Base-by-base conservation (phyloP, 345 rosid genomes). In the Camelina neglecta region DNA sequence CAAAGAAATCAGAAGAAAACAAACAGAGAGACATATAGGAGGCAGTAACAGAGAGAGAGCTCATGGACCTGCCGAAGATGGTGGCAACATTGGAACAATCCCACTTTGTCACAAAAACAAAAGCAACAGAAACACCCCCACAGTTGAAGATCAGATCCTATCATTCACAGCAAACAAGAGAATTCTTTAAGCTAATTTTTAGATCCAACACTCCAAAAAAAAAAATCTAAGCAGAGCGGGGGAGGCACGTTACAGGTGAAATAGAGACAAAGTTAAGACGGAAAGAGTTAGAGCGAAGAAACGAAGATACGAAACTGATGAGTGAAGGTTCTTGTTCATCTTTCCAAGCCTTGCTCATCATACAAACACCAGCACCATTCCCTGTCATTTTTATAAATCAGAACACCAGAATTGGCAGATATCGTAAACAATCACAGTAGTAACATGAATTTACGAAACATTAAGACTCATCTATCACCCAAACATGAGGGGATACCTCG, bases 121-220 rank as follows among this genome's bases (percentile, higher is more conserved):
- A 92, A 66, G 97, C 97, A 60, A 88, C 78, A 0, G 98, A 94
- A 69, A 86, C 75, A 8, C 98, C 95, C 11, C 95, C 97, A 60
- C 98, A 92, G 50, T 94, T 94, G 80, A 94, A 94, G 69, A 94
- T 94, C 48, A 88, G 75, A 75, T 92, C 98, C 97, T 92, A 50
- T 1, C 31, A 54, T 47, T 1, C 23, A 54, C 49, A 74, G 6
- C 44, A 58, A 58, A 64, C 20, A 48, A 69, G 49, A 56, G 59
- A 39, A 39, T 60, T 61, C 56, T 60, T 67, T 42, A 51, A 49
- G 57, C 70, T 53, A 23, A 9, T 0, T 6, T 16, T 16, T 6
- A 20, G 15, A 64, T 18, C 21, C 45, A 57, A 53, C 5, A 11
- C 49, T 20, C 41, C 58, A 35, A 51, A 12, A 38, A 18, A 3